phyloP scores from a whole-genome alignment of 2,329 filamentous ascomycete species.

The Septoria petroselini region DNA sequence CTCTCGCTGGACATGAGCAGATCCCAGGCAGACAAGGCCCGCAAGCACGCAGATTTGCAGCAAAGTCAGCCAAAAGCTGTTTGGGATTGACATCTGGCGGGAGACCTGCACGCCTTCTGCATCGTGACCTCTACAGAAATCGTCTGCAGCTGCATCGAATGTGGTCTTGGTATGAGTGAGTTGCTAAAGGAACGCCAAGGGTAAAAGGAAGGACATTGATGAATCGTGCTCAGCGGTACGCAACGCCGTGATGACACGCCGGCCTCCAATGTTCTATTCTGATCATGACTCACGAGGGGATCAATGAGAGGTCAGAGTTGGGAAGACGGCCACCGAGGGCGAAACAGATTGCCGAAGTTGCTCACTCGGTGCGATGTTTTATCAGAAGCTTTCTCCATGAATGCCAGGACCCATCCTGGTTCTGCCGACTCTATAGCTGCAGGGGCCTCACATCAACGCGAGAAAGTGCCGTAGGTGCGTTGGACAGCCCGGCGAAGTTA shows the following conservation, averaged over 20 bases:
- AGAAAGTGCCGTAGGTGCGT: constrained; percentile 5
- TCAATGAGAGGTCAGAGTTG: not conserved
- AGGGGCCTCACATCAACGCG: not conserved
- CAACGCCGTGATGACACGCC: not conserved
- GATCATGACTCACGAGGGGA: too few species aligned
- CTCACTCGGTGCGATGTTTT: constrained; percentile 1
- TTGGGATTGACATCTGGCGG: not conserved
- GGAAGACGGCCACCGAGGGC: not conserved
- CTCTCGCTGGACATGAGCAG: not conserved
- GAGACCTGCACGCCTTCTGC: not conserved
- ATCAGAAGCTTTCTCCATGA: constrained; percentile 5
- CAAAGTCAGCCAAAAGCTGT: constrained; percentile 3
- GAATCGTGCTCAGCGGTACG: constrained; percentile 4
- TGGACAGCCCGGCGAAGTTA: too few species aligned
- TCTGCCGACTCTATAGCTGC: not conserved
- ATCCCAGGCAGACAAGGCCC: not conserved
- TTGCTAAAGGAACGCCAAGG: constrained; percentile 10
- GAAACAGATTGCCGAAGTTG: not conserved
- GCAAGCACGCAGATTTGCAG: constrained; percentile 8
- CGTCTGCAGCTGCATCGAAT: not conserved
- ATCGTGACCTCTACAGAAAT: not conserved
- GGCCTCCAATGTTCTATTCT: too few species aligned
- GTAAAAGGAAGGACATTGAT: constrained; percentile 1
- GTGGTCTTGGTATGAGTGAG: not conserved
- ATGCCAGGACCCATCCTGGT: not conserved